A percentile compares a stretch with the other conserved stretches of the same genome.
These are phyloP conservation scores for Neurospora hispaniola DNA, from an alignment of 495 filamentous ascomycete genomes.

Conservation along the genomic window DNA sequence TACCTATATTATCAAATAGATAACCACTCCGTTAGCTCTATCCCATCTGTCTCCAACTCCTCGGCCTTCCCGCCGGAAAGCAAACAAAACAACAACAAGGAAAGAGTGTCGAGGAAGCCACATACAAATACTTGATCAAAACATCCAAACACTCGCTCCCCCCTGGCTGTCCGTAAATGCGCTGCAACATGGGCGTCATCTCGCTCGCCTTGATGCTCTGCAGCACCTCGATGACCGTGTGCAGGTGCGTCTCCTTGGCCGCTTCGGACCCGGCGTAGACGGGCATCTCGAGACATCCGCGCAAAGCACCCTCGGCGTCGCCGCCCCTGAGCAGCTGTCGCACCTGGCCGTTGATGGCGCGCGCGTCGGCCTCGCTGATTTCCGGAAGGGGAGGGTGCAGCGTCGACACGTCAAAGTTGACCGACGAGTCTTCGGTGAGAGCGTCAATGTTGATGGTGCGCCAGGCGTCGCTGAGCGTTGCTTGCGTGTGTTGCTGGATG, in stretches of 20 bases:
- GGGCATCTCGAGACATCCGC: constrained; percentile 62
- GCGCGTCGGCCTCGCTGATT: constrained; percentile 58
- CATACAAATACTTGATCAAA: constrained; percentile 69
- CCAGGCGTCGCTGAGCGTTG: constrained; percentile 53
- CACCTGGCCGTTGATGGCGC: constrained; percentile 62
- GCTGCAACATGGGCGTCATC: constrained; percentile 73
- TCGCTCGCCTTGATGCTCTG: constrained; percentile 85
- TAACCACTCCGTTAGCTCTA: background rate
- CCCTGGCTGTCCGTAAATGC: constrained; percentile 58
- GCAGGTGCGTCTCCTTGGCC: constrained; percentile 76
- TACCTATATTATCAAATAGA: constrained; percentile 38
- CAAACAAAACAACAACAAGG: too few species aligned
- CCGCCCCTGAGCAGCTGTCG: constrained; percentile 76
- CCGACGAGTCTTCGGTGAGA: constrained; percentile 73
- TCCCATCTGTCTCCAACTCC: too few species aligned
- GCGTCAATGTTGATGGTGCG: constrained; percentile 91
- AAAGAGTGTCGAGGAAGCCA: background rate
- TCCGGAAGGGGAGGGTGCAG: constrained; percentile 62
- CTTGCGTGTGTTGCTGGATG: constrained; percentile 42
- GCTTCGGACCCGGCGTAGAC: constrained; percentile 49
- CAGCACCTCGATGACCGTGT: constrained; percentile 75
- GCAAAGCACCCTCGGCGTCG: constrained; percentile 74
- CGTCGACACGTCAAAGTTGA: constrained; percentile 76
- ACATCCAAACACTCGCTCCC: constrained; percentile 64
- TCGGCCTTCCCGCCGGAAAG: too few species aligned